A percentile compares a stretch with the other conserved stretches of the same genome.
Conservation (phyloP, 23 red algal genomes). For the Chondrus crispus region DNA sequence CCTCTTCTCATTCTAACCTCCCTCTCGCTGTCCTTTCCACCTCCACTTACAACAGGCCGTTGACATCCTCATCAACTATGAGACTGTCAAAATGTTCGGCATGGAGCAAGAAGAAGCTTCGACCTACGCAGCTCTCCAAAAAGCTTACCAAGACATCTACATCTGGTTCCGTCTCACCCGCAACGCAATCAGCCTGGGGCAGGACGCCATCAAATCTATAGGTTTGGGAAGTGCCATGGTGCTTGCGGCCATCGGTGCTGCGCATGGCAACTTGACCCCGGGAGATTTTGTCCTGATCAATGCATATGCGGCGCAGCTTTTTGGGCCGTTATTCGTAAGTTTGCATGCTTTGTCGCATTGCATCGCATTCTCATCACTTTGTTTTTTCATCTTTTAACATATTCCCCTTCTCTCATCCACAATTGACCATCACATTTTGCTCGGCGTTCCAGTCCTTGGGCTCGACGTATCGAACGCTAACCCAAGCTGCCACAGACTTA, state of each 20-base stretch:
- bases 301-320: slow-evolving; percentile 60
- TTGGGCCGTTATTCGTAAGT: slow-evolving; percentile 57
- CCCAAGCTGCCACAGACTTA: slow-evolving; percentile 47
- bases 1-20: too few relatives aligned
- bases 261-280: slow-evolving; percentile 43
- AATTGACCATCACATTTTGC: too few relatives aligned
- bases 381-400: background rate
- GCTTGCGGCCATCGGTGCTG: slow-evolving; percentile 59
- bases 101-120: slow-evolving; percentile 68
- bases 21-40: too few relatives aligned
- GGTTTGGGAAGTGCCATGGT: slow-evolving; percentile 63
- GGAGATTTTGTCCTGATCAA: slow-evolving; percentile 95
- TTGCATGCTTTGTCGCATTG: background rate
- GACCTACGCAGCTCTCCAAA: slow-evolving; percentile 16
- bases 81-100: slow-evolving; percentile 95
- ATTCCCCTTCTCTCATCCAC: background rate
- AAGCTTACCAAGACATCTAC: slow-evolving; percentile 19
- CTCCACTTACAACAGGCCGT: slow-evolving; percentile 10
- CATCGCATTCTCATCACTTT: background rate
- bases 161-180: slow-evolving; percentile 30
- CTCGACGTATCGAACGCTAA: slow-evolving; percentile 15
- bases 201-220: slow-evolving; percentile 63
- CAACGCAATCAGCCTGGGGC: slow-evolving; percentile 75
- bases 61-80: slow-evolving; percentile 74
- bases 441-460: slow-evolving; percentile 61